Evolutionary conservation across 1,284 basidiomycete genomes (phyloP), one percentile per base, ranked within the genome.

Genomic region (Pseudozyma sp.): DNA sequence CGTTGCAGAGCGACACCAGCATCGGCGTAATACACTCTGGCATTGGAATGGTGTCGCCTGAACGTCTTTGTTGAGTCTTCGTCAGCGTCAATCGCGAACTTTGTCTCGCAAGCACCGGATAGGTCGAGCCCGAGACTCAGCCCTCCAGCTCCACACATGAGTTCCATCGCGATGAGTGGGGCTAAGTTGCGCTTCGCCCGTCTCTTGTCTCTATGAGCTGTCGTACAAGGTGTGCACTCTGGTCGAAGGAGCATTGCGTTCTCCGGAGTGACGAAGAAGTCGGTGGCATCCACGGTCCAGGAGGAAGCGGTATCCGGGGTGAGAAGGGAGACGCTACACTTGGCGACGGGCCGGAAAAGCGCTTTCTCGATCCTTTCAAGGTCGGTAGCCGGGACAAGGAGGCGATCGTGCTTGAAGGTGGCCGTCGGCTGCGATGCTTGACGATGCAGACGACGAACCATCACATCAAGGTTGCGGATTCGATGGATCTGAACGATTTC

Each of bases 81-180:
- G 38, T 76, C 64, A 1, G 48, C 13, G 19, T 76, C 72, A 34
- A 76, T 49, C 2, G 68, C 72, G 35, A 55, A 67, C 7, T 45
- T 50, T 0, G 72, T 76, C 34, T 76, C 59, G 54, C 64, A 67
- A 9, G 64, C 60, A 11, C 68, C 68, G 2, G 68, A 76, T 4
- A 67, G 58, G 5, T 61, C 64, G 3, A 76, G 52, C 1, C 72
- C 72, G 12, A 76, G 44, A 8, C 63, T 66, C 4, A 76, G 68
- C 1, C 72, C 72, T 11, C 72, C 72, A 11, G 68, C 63, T 4
- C 72, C 72, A 16, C 59, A 67, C 59, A 76, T 71, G 13, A 76
- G 39, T 40, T 76, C 72, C 52, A 71, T 52, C 0, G 36, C 48
- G 2, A 5, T 43, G 10, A 75, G 55, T 6, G 44, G 62, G 4